phyloP scores from a whole-genome alignment of 2,329 filamentous ascomycete genomes.

The Penicillium griseofulvum region DNA sequence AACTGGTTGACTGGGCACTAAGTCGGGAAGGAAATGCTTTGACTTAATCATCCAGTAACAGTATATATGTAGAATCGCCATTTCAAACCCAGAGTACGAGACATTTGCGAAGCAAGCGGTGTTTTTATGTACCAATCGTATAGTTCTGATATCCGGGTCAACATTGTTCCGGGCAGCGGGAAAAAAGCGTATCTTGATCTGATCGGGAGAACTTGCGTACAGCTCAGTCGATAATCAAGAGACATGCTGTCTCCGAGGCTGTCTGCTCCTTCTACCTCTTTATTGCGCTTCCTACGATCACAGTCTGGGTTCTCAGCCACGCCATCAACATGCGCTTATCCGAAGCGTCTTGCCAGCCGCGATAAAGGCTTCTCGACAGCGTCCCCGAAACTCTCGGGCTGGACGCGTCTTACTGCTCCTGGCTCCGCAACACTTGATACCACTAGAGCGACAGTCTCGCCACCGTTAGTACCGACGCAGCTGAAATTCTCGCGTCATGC shows the following conservation, averaged over 20 bases:
- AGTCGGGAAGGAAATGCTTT: not conserved
- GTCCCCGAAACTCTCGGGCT: conserved; percentile 22
- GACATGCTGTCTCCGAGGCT: conserved; percentile 43
- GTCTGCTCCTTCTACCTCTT: conserved; percentile 51
- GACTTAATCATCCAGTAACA: not conserved
- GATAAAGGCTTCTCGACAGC: conserved; percentile 18
- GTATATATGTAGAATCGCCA: not conserved
- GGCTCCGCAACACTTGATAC: conserved; percentile 29
- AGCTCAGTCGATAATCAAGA: conserved; percentile 18
- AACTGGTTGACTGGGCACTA: conserved; percentile 3
- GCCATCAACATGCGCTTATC: conserved; percentile 24
- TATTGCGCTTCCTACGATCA: conserved; percentile 70
- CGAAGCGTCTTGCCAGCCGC: conserved; percentile 12
- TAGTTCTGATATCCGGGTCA: conserved; percentile 38
- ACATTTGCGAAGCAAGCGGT: not conserved
- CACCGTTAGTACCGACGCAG: conserved; percentile 7
- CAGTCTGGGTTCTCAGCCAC: conserved; percentile 61
- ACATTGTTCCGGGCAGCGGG: conserved; percentile 20
- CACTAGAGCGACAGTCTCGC: not conserved
- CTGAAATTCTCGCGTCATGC: conserved; percentile 25
- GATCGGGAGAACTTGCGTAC: conserved; percentile 4
- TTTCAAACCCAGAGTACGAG: not conserved
- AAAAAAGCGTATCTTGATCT: conserved; percentile 19
- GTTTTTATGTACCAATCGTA: not conserved
- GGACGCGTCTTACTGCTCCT: conserved; percentile 18